Evolutionary conservation across 306 rosid genomes (phyloP).

Genomic region (Aeschynomene evenia): DNA sequence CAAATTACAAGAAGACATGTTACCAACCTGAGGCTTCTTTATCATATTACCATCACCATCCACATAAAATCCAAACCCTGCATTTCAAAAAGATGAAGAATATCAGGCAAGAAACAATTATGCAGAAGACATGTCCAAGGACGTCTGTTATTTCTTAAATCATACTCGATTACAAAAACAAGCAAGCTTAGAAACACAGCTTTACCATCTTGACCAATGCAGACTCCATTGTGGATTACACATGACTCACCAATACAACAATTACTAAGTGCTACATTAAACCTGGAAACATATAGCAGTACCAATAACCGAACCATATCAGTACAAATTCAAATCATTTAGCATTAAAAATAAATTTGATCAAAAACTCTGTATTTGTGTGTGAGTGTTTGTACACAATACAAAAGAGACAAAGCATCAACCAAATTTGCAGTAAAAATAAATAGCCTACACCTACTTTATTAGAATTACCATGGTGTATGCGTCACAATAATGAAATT

Average conservation of each 20-base stretch:
- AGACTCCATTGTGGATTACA: conserved; percentile 78
- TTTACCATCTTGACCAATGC: conserved; percentile 98
- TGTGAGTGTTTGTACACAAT: not conserved
- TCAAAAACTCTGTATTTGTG: not conserved
- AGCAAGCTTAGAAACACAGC: conserved; percentile 21
- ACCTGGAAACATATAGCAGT: conserved; percentile 48
- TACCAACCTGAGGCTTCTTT: conserved; percentile 91
- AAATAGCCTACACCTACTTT: not conserved
- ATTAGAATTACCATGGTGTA: conserved; percentile 7
- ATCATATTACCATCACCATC: conserved; percentile 68
- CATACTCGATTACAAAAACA: not conserved
- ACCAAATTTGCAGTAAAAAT: not conserved
- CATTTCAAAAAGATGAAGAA: conserved; percentile 24
- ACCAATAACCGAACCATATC: conserved; percentile 11
- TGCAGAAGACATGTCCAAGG: not conserved
- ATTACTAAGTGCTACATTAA: conserved; percentile 69
- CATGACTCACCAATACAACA: conserved; percentile 83
- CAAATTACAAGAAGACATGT: not conserved
- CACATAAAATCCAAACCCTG: conserved; percentile 87
- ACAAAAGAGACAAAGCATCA: not conserved
- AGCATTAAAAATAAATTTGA: conserved; percentile 16
- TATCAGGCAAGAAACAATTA: conserved; percentile 1
- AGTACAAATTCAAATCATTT: conserved; percentile 13
- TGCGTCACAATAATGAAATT: not conserved
- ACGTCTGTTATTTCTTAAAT: not conserved